Evolutionary conservation across 176 grass and related monocot genomes (phyloP), one percentile per base, ranked within the genome.

Genomic region (Dactylis glomerata): DNA sequence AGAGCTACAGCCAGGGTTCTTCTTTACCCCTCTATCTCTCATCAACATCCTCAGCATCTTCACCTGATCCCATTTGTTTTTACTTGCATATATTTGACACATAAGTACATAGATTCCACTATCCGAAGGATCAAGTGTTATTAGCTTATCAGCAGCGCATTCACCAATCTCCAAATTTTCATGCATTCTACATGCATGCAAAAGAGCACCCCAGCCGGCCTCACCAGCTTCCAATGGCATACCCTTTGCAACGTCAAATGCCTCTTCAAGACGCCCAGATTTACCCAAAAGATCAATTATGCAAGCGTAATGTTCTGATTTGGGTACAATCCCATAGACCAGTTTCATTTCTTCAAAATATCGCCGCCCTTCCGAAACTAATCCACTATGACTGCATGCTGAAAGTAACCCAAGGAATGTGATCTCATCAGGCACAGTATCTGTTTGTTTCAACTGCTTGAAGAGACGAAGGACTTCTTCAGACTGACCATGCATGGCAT

Each of bases 41-140:
- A 92, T 94, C 54, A 76, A 70, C 19, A 23, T 92, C 30, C 92
- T 92, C 47, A 90, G 68, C 62, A 46, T 88, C 69, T 90, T 94
- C 38, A 90, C 90, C 58, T 69, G 73, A 76, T 83, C 85, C 92
- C 92, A 90, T 83, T 92, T 89, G 5, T 54, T 81, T 86, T 82
- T 92, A 77, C 82, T 92, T 77, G 87, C 92, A 83, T 92, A 94
- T 82, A 92, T 83, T 55, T 89, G 85, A 50, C 87, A 85, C 79
- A 92, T 84, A 20, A 92, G 90, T 68, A 92, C 75, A 92, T 94
- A 92, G 41, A 92, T 90, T 88, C 90, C 87, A 88, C 90, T 90
- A 62, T 92, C 92, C 20, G 68, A 73, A 81, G 92, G 85, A 76
- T 94, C 32, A 19, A 92, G 49, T 66, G 42, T 76, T 73, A 80